phyloP scores from a whole-genome alignment of 2,329 filamentous ascomycete genomes.

The Monosporascus ibericus region DNA sequence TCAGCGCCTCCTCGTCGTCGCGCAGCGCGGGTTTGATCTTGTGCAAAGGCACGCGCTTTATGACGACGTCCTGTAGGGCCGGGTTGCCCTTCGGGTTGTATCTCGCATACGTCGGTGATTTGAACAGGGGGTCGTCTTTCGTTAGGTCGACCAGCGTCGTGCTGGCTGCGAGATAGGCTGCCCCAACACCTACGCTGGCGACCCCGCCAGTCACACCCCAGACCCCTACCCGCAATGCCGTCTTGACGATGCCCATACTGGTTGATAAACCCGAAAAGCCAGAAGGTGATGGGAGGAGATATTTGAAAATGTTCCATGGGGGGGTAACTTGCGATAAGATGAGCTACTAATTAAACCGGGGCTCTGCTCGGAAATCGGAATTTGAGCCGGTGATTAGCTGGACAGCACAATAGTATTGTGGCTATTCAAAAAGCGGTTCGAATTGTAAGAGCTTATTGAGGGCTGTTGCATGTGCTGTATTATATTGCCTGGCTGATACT shows the following conservation, averaged over 20 bases:
- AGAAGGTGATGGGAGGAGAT: background rate
- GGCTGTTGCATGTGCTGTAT: too few relatives aligned
- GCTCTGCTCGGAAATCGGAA: slow-evolving; percentile 8
- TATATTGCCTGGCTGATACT: too few relatives aligned
- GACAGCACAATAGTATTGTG: background rate
- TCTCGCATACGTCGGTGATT: slow-evolving; percentile 46
- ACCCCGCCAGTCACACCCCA: slow-evolving; percentile 41
- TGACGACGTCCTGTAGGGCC: slow-evolving; percentile 56
- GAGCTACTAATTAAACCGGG: slow-evolving; percentile 8
- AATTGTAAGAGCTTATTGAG: too few relatives aligned
- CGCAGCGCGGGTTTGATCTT: slow-evolving; percentile 61
- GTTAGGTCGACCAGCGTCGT: slow-evolving; percentile 52
- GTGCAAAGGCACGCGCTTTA: slow-evolving; percentile 55
- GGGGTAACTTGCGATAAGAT: background rate
- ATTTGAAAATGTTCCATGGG: background rate
- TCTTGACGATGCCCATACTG: slow-evolving; percentile 49
- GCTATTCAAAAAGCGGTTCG: too few relatives aligned
- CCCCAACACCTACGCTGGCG: slow-evolving; percentile 41
- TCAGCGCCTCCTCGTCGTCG: slow-evolving; percentile 50
- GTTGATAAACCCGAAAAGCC: background rate
- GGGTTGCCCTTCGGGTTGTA: slow-evolving; percentile 60
- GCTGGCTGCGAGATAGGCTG: slow-evolving; percentile 46
- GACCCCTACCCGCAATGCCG: slow-evolving; percentile 34
- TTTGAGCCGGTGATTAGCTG: slow-evolving; percentile 3
- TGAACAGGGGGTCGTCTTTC: slow-evolving; percentile 56